Percentiles rank a stretch among this genome's conserved stretches.
These are phyloP conservation scores for Fusarium bactridioides DNA, from an alignment of 2,329 filamentous ascomycete species.

Conservation along the genomic window DNA sequence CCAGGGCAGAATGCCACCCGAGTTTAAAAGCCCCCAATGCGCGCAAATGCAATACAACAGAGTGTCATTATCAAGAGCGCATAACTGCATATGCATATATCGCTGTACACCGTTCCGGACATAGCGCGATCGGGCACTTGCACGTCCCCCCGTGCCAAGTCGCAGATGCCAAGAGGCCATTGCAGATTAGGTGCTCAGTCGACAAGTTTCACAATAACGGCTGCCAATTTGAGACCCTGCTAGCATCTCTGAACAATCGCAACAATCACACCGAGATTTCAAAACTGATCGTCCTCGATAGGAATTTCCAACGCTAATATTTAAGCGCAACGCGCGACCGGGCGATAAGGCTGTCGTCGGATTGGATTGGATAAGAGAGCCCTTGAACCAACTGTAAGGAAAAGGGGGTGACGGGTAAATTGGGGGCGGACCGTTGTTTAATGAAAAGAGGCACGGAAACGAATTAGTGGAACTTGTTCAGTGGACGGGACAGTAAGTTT, in stretches of 20 bases:
- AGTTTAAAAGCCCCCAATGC: not conserved
- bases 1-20: slow-evolving; percentile 12
- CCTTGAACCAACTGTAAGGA: not conserved
- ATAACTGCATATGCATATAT: slow-evolving; percentile 3
- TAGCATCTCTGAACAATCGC: not conserved
- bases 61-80: slow-evolving; percentile 4
- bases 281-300: not conserved
- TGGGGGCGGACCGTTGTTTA: slow-evolving; percentile 23
- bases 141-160: slow-evolving; percentile 12
- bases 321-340: not conserved
- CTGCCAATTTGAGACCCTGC: slow-evolving; percentile 15
- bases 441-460: slow-evolving; percentile 14
- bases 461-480: slow-evolving; percentile 2
- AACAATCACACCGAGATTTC: slow-evolving; percentile 20
- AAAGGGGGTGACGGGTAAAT: slow-evolving; percentile 23
- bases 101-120: not conserved
- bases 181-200: slow-evolving; percentile 13
- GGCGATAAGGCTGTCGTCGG: not conserved
- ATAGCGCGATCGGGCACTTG: slow-evolving; percentile 6
- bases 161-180: slow-evolving; percentile 10
- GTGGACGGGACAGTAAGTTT: not conserved
- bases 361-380: not conserved
- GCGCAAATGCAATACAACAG: not conserved
- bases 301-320: not conserved
- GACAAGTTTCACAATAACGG: slow-evolving; percentile 26